A percentile compares a stretch with the other conserved stretches of the same genome.
Conservation (phyloP, 495 filamentous ascomycete genomes). For the Wilcoxina mikolae region DNA sequence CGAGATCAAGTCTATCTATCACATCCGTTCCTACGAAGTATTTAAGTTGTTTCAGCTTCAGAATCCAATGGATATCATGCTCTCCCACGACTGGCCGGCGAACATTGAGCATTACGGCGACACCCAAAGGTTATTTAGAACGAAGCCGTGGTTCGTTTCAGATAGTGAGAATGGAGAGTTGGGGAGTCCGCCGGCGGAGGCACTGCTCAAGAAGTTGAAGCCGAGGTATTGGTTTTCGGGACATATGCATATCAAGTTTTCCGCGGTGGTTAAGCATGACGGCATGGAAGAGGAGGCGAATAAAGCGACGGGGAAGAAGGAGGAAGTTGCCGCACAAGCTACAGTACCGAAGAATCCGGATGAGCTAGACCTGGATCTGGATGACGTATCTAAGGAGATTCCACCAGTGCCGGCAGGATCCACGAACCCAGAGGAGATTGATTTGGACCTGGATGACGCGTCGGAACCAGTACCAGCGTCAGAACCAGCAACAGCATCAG, state of each 20-base stretch:
- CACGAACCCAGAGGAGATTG: conserved; percentile 34
- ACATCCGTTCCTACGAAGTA: conserved; percentile 77
- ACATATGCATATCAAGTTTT: conserved; percentile 76
- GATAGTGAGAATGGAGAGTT: conserved; percentile 61
- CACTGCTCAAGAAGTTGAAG: conserved; percentile 63
- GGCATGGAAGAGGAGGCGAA: conserved; percentile 15
- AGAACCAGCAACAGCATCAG: not conserved
- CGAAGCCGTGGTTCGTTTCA: conserved; percentile 54
- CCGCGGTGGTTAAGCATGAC: conserved; percentile 54
- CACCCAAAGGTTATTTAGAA: conserved; percentile 42
- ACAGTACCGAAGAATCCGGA: conserved; percentile 14
- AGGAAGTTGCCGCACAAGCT: not conserved
- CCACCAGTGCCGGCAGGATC: conserved; percentile 2
- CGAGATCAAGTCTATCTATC: conserved; percentile 68
- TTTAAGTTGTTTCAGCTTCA: conserved; percentile 75
- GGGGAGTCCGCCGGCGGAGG: conserved; percentile 60
- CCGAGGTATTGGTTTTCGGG: conserved; percentile 89
- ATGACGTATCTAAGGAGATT: not conserved
- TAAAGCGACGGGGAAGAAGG: not conserved
- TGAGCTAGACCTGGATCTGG: conserved; percentile 20
- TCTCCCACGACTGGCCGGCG: conserved; percentile 92
- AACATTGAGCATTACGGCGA: conserved; percentile 65
- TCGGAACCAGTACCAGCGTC: conserved; percentile 10
- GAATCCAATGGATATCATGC: conserved; percentile 70
- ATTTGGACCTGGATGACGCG: conserved; percentile 19